Base-by-base conservation (phyloP, 1,284 basidiomycete genomes). In the Heterobasidion occidentale region DNA sequence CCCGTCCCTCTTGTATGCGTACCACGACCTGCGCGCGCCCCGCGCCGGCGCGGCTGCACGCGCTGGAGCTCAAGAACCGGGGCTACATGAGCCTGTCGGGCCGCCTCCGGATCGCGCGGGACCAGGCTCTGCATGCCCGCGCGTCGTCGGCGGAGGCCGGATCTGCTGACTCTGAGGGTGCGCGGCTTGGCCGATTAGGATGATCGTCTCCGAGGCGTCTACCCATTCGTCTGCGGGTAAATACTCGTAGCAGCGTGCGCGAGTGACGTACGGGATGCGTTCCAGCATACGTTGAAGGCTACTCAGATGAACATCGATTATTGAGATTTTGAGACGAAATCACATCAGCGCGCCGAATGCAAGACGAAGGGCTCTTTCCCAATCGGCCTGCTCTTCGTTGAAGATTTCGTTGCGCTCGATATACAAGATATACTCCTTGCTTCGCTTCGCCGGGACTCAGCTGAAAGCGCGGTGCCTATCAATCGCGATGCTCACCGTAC, bases 1-100 rank as follows among this genome's bases (percentile, higher is more conserved):
- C 7, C 60, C 64, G 0, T 63, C 71, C 1, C 69, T 84, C 9
- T 70, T 86, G 9, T 68, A 71, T 8, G 80, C 79, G 0, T 86
- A 84, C 61, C 69, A 84, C 36, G 60, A 61, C 34, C 38, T 61
- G 38, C 54, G 57, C 36, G 54, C 53, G 46, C 36, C 20, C 2
- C 60, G 60, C 38, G 36, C 52, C 52, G 19, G 53, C 54, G 1
- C 50, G 36, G 14, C 1, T 60, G 36, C 15, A 11, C 2, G 34
- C 36, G 12, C 12, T 60, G 33, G 60, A 61, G 42, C 20, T 27
- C 6, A 12, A 35, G 9, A 61, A 56, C 46, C 36, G 38, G 38
- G 1, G 9, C 15, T 42, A 15, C 9, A 9, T 42, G 38, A 42
- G 38, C 38, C 15, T 42, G 2, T 15, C 38, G 38, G 38, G 38